A percentile compares a stretch with the other conserved stretches of the same genome.
Evolutionary conservation across 2,329 filamentous ascomycete species (phyloP).

Genomic region (Tolypocladium ovalisporum): DNA sequence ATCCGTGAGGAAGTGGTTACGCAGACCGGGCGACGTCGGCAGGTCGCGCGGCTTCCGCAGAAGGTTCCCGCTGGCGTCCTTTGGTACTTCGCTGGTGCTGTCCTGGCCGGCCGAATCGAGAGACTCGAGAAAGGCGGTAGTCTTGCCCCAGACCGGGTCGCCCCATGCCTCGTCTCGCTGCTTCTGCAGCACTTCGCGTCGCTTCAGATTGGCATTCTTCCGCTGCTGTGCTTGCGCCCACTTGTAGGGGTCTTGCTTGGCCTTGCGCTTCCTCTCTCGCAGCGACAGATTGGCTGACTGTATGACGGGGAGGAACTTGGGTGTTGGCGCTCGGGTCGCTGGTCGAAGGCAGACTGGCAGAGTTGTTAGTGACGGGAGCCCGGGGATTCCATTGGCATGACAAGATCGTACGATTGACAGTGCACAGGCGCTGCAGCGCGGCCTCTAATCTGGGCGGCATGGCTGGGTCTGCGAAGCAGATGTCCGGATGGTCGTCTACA

Average conservation of each 20-base stretch:
- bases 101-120: conserved; percentile 55
- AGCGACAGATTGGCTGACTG: conserved; percentile 54
- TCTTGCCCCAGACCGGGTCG: conserved; percentile 66
- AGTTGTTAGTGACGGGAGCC: conserved; percentile 9
- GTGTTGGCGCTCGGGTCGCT: conserved; percentile 30
- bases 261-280: conserved; percentile 53
- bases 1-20: conserved; percentile 68
- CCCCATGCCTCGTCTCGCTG: conserved; percentile 57
- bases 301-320: conserved; percentile 45
- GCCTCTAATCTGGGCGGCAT: conserved; percentile 61
- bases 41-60: conserved; percentile 27
- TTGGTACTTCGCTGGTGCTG: conserved; percentile 19
- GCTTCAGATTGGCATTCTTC: conserved; percentile 71
- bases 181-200: conserved; percentile 57
- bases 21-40: conserved; percentile 38
- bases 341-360: conserved; percentile 49
- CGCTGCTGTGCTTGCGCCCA: conserved; percentile 72
- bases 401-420: conserved; percentile 42
- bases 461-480: conserved; percentile 15
- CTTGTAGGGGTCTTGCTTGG: conserved; percentile 70
- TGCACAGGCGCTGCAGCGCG: conserved; percentile 48
- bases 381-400: background rate
- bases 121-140: conserved; percentile 75
- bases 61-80: conserved; percentile 30
- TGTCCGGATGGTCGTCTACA: background rate